Evolutionary conservation across 2,329 filamentous ascomycete genomes (phyloP), one percentile per base, ranked within the genome.

Genomic region (Orbilia ellipsospora): DNA sequence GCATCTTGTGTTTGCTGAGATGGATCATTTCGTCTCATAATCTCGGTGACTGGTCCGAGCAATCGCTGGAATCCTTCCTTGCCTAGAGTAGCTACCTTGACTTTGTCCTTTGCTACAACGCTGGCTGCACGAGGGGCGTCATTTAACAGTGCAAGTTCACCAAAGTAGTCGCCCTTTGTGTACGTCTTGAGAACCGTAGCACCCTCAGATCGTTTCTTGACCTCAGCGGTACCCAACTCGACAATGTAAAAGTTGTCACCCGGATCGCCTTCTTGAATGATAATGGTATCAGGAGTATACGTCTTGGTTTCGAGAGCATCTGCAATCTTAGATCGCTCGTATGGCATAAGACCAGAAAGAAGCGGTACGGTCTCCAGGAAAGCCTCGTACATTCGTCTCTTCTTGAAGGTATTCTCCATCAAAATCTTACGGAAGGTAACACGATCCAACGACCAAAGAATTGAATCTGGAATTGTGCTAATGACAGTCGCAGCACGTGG

Each of bases 331-430:
- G 92, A 93, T 72, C 95, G 90, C 84, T 99, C 95, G 82, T 98
- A 98, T 0, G 92, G 87, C 52, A 94, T 96, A 68, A 99, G 87
- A 20, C 89, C 90, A 1, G 90, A 87, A 26, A 99, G 88, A 31
- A 98, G 86, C 0, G 93, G 92, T 1, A 98, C 95, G 81, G 97
- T 93, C 82, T 96, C 94, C 20, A 99, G 86, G 85, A 99, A 98
- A 79, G 90, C 92, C 84, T 99, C 95, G 83, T 98, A 98, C 90
- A 98, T 94, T 80, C 94, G 92, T 79, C 95, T 90, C 68, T 94
- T 92, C 80, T 96, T 92, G 85, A 97, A 98, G 2, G 95, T 96
- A 45, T 92, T 96, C 84, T 98, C 94, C 94, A 99, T 97, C 77
- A 99, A 87, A 78, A 99, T 98, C 76, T 95, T 92, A 79, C 95